Conservation (phyloP, 2,329 filamentous ascomycete genomes). For the Drechslera avenae region DNA sequence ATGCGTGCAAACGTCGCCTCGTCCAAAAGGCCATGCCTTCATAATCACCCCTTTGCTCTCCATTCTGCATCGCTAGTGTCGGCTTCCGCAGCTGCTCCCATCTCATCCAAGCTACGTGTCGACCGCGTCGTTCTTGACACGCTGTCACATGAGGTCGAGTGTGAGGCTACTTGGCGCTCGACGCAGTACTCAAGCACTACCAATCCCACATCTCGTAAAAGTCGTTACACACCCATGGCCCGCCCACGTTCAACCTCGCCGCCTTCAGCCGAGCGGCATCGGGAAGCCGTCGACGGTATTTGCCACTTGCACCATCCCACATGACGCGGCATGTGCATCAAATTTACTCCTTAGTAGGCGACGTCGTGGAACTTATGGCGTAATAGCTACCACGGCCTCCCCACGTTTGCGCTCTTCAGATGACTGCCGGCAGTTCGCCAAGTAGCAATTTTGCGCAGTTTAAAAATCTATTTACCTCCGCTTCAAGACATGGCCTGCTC, state of each 20-base stretch:
- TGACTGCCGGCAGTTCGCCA: background rate
- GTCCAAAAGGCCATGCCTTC: too few relatives aligned
- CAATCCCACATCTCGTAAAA: conserved; percentile 43
- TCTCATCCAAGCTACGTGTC: background rate
- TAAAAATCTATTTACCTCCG: background rate
- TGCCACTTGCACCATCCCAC: conserved; percentile 20
- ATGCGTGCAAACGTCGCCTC: background rate
- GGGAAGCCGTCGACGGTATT: conserved; percentile 22
- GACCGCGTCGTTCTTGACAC: conserved; percentile 3
- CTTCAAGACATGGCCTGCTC: too few relatives aligned
- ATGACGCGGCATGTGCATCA: conserved; percentile 33
- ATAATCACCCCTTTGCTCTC: too few relatives aligned
- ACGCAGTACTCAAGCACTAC: background rate
- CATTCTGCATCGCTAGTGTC: too few relatives aligned
- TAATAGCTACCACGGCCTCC: conserved; percentile 6
- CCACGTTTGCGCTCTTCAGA: conserved; percentile 2
- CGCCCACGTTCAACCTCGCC: conserved; percentile 14
- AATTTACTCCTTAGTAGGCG: conserved; percentile 9
- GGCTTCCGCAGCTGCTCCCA: too few relatives aligned
- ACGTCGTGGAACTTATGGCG: conserved; percentile 22
- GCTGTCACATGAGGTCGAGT: conserved; percentile 8
- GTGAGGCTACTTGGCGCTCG: background rate
- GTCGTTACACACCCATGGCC: conserved; percentile 24
- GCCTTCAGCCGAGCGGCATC: conserved; percentile 12
- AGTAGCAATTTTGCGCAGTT: background rate